A percentile compares a stretch with the other conserved stretches of the same genome.
These are phyloP conservation scores for Thermomucor indicae-seudaticae DNA, from an alignment of 371 early-diverging fungal genomes.

Conservation along the genomic window DNA sequence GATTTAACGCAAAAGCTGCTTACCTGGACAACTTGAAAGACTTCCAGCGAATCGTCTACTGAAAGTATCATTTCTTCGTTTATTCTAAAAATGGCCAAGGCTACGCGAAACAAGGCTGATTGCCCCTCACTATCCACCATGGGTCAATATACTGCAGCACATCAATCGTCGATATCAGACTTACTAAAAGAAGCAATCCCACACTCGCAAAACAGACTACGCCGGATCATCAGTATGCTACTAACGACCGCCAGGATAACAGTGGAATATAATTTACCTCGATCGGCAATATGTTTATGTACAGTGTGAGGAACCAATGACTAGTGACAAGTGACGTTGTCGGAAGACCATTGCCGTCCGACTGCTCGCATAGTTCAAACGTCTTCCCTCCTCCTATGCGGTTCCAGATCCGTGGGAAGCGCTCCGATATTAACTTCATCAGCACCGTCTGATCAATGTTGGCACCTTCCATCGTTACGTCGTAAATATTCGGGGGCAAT, in stretches of 20 bases:
- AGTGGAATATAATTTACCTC: slow-evolving; percentile 37
- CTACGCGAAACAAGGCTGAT: slow-evolving; percentile 74
- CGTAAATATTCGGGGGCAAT: slow-evolving; percentile 72
- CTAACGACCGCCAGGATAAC: not conserved
- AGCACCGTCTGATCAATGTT: slow-evolving; percentile 73
- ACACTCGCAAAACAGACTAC: slow-evolving; percentile 72
- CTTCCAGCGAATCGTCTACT: slow-evolving; percentile 65
- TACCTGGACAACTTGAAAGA: slow-evolving; percentile 65
- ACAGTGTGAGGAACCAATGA: slow-evolving; percentile 84
- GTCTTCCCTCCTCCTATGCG: slow-evolving; percentile 36
- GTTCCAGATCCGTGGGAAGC: slow-evolving; percentile 48
- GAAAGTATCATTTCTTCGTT: slow-evolving; percentile 64
- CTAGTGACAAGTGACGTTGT: slow-evolving; percentile 74
- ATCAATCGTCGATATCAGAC: not conserved
- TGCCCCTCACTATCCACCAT: slow-evolving; percentile 60
- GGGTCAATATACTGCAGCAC: not conserved
- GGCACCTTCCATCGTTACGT: slow-evolving; percentile 69
- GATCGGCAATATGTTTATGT: slow-evolving; percentile 74
- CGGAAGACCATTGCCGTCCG: slow-evolving; percentile 50
- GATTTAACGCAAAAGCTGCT: not conserved
- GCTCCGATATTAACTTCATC: slow-evolving; percentile 53
- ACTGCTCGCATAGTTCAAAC: slow-evolving; percentile 45
- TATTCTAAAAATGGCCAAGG: slow-evolving; percentile 72
- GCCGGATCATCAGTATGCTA: not conserved
- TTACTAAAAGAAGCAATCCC: slow-evolving; percentile 84